Evolutionary conservation across 2,329 filamentous ascomycete genomes (phyloP).

Genomic region (Aspergillus novofumigatus): DNA sequence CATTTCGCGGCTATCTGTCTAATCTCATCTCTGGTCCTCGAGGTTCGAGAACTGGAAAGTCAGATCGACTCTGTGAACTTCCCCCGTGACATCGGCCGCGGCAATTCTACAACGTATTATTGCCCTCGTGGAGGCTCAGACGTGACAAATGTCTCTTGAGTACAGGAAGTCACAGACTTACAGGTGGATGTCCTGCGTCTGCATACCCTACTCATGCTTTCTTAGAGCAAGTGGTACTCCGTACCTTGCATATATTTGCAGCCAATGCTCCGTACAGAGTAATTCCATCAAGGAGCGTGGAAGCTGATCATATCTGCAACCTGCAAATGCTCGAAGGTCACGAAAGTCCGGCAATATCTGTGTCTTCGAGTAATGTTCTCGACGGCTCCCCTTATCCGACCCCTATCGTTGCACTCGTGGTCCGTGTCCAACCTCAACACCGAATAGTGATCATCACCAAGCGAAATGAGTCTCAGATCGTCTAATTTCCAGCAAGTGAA

Average conservation of each 20-base stretch:
- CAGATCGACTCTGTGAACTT: not conserved
- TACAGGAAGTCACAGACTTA: not conserved
- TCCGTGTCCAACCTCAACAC: conserved; percentile 1
- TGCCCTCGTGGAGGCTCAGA: not conserved
- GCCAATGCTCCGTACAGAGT: not conserved
- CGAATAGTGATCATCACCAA: not conserved
- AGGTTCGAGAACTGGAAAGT: not conserved
- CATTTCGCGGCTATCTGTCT: not conserved
- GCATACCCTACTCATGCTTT: not conserved
- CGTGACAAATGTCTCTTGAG: not conserved
- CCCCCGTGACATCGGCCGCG: not conserved
- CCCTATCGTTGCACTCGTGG: conserved; percentile 1
- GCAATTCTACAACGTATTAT: not conserved
- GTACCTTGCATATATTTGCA: not conserved
- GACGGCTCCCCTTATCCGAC: not conserved
- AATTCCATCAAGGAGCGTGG: not conserved
- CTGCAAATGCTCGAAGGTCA: not conserved
- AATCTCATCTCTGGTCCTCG: conserved; percentile 1
- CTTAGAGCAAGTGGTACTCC: not conserved
- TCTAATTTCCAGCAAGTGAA: not conserved
- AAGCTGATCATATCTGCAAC: not conserved
- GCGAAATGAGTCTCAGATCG: conserved; percentile 3
- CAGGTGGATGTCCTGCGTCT: not conserved
- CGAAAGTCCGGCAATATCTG: not conserved
- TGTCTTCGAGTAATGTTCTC: not conserved